Percentiles rank a stretch among this genome's conserved stretches.
These are phyloP conservation scores for Mycena latifolia DNA, from an alignment of 768 basidiomycete genomes.

Conservation along the genomic window DNA sequence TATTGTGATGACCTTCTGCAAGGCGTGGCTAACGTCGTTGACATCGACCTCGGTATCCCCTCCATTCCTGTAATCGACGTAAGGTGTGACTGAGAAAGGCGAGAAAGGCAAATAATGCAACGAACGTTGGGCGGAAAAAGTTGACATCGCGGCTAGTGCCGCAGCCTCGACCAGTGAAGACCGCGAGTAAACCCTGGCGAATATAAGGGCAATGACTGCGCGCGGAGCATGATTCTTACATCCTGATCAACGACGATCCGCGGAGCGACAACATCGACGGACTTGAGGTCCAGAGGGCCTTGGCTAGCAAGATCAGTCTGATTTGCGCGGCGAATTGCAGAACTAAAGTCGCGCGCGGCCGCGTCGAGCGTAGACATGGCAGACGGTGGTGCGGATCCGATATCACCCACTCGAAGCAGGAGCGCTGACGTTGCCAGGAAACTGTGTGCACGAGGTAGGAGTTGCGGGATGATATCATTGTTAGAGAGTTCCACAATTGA, in stretches of 20 bases:
- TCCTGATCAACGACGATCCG: conserved; percentile 43
- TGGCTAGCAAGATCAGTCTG: conserved; percentile 37
- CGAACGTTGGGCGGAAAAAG: conserved; percentile 44
- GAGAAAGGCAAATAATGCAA: too few relatives aligned
- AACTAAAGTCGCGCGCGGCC: conserved; percentile 39
- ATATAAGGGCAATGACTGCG: background rate
- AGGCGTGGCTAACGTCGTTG: conserved; percentile 42
- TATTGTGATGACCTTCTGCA: conserved; percentile 36
- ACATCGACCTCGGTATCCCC: conserved; percentile 46
- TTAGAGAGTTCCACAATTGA: background rate
- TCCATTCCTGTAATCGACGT: conserved; percentile 38
- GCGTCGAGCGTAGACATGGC: conserved; percentile 32
- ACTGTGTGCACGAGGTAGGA: conserved; percentile 11
- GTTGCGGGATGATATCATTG: background rate
- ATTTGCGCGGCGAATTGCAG: conserved; percentile 40
- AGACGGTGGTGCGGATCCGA: conserved; percentile 27
- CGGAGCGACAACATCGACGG: conserved; percentile 39
- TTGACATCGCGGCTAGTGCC: conserved; percentile 43
- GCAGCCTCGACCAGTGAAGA: conserved; percentile 46
- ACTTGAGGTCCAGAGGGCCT: conserved; percentile 45
- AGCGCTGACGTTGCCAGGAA: conserved; percentile 23
- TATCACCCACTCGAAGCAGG: conserved; percentile 26
- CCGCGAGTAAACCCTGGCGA: conserved; percentile 45
- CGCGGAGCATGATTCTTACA: conserved; percentile 15
- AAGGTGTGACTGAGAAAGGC: too few relatives aligned